A percentile compares a stretch with the other conserved stretches of the same genome.
These are phyloP conservation scores for Sarcocystis neurona DNA, from an alignment of 169 alveolate species.

Conservation along the genomic window DNA sequence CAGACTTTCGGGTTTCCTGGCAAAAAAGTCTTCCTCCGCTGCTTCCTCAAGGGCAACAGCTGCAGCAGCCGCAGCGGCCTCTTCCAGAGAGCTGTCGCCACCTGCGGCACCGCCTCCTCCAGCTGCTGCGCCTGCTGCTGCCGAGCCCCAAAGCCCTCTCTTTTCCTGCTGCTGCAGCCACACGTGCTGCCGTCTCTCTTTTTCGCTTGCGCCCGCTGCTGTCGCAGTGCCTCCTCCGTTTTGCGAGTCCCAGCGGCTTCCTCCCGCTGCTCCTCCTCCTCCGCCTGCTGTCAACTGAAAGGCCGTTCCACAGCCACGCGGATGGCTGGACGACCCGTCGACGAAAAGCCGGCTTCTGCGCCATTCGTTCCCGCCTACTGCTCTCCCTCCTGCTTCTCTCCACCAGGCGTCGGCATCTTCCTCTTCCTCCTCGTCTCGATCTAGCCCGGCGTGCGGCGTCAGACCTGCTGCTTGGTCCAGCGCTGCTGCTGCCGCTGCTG, in stretches of 20 bases:
- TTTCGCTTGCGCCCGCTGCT: neutral
- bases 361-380: too few relatives aligned
- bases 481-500: constrained; percentile 17
- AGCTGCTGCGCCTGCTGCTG: neutral
- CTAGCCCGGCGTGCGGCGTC: constrained; percentile 28
- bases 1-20: too few relatives aligned
- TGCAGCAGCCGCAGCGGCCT: neutral
- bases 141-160: neutral
- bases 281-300: too few relatives aligned
- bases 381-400: too few relatives aligned
- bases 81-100: neutral
- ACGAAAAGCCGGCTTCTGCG: too few relatives aligned
- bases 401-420: constrained; percentile 18
- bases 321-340: too few relatives aligned
- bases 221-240: neutral
- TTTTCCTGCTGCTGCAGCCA: neutral
- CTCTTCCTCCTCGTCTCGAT: constrained; percentile 40
- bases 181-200: neutral
- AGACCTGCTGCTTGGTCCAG: neutral
- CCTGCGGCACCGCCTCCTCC: neutral
- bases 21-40: neutral
- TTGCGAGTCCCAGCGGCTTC: neutral
- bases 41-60: neutral
- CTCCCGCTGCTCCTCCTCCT: constrained; percentile 39
- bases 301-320: too few relatives aligned